Base-by-base conservation (phyloP, 2,329 filamentous ascomycete genomes). In the Xylariaceae sp. region DNA sequence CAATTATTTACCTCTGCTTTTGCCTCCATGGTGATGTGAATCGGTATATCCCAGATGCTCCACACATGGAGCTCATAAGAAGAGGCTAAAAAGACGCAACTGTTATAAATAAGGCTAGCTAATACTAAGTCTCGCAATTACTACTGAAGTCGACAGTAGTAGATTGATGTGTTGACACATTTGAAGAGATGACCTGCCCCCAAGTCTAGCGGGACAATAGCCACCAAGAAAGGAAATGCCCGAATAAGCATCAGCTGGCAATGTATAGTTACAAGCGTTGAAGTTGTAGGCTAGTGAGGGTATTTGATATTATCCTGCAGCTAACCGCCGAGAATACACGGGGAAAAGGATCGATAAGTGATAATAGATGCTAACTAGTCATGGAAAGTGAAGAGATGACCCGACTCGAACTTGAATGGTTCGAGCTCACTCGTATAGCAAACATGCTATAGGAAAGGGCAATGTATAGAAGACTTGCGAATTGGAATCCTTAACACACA, bases 1-100 rank as follows among this genome's bases (percentile, higher is more conserved):
- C 19, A 26, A 21, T 31, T 19, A 43, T 33, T 65, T 69, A 78
- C 75, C 71, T 76, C 76, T 58, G 78, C 76, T 71, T 78, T 75
- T 61, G 81, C 72, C 70, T 83, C 82, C 69, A 82, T 76, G 34
- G 14, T 26, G 49, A 33, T 5, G 16, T 37, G 39, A 45, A 31
- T 31, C 26, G 24, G 43, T 11, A 23, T 29, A 24, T 34, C 37
- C 16, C 24, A 12, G 23, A 45, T 26, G 14, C 11, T 29, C 21
- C 17, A 24, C 23, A 37, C 29, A 51, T 26, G 24, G 40, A 29
- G 19, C 21, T 16, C 36, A 24, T 5, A 5, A 36, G 33, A 16
- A 16, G 16, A 36, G 11, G 16, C 16, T n/a, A 36, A 36, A 36
- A 36, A 6, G 12, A 31, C n/a, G n/a, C 23, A 12, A 39, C 29